phyloP scores from a whole-genome alignment of 2,329 filamentous ascomycete genomes.

The Colletotrichum spaethianum region DNA sequence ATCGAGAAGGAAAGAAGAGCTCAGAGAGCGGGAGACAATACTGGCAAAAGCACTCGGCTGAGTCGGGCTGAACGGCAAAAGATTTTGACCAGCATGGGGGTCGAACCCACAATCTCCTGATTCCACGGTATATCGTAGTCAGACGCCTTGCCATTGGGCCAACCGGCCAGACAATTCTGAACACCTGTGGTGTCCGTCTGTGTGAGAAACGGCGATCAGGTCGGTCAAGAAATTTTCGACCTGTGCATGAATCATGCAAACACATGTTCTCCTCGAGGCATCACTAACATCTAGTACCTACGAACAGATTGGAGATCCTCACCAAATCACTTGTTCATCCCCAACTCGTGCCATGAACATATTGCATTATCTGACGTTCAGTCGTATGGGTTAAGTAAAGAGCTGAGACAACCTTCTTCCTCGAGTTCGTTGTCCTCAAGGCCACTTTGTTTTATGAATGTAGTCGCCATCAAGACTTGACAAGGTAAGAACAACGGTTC shows the following conservation, averaged over 20 bases:
- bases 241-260: no score
- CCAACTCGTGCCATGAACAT: no score
- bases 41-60: no score
- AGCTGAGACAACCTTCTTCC: background rate
- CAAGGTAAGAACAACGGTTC: background rate
- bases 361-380: background rate
- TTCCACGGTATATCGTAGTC: constrained; percentile 52
- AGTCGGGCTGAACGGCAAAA: background rate
- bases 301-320: no score
- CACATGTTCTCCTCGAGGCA: no score
- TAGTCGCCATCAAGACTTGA: background rate
- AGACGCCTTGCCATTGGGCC: constrained; percentile 60
- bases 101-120: constrained; percentile 43
- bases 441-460: background rate
- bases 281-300: no score
- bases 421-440: background rate
- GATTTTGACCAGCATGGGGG: constrained; percentile 40
- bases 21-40: no score
- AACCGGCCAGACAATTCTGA: constrained; percentile 43
- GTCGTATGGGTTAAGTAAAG: background rate
- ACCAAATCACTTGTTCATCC: background rate
- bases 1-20: no score
- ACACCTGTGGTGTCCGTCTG: background rate
- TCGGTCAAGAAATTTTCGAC: no score
- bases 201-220: background rate